Base-by-base conservation (phyloP, 495 filamentous ascomycete genomes). In the Barbatosphaeria neglecta region DNA sequence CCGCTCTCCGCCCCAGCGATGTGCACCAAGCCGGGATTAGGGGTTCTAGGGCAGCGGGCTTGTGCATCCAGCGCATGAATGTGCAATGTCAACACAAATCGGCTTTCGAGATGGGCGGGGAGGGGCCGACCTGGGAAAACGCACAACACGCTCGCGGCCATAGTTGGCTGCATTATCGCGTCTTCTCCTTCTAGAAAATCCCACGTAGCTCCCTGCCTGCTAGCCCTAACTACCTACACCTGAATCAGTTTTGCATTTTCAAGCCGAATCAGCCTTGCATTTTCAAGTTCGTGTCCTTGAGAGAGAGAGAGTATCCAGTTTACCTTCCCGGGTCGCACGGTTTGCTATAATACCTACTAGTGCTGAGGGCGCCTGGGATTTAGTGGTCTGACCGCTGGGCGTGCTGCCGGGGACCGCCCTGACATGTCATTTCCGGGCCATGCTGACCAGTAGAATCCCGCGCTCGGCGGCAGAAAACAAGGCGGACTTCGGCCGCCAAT, bases 11-110 rank as follows among this genome's bases (percentile, higher is more conserved):
- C 5, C 24, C 8, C 19, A 20, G 33, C 5, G 10, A 23, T 5
- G 22, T 22, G 46, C 41, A 43, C 43, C 44, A 16, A 11, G 11
- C 35, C 25, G 20, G 43, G 45, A 19, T 41, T 2, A 35, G 19
- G 25, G 25, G 38, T 33, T n/a, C 33, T 24, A 28, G 27, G 25
- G 22, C 31, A 33, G 45, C 28, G 45, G 46, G 49, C 43, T 40
- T 4, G 37, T 37, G 47, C 46, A 47, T 33, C 25, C 25, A 54
- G 44, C 44, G 52, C 56, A 58, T 58, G 46, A 58, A 58, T 22
- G 42, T 53, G 55, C 44, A 58, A 58, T 22, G 42, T 53, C 55
- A 58, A 55, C 50, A 58, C 53, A 51, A 37, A 53, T n/a, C n/a
- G n/a, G n/a, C n/a, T n/a, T 42, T 48, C 20, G 44, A 54, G 55